These are phyloP conservation scores for Mycothermus thermophilus DNA, from an alignment of 495 filamentous ascomycete species.

Conservation along the genomic window DNA sequence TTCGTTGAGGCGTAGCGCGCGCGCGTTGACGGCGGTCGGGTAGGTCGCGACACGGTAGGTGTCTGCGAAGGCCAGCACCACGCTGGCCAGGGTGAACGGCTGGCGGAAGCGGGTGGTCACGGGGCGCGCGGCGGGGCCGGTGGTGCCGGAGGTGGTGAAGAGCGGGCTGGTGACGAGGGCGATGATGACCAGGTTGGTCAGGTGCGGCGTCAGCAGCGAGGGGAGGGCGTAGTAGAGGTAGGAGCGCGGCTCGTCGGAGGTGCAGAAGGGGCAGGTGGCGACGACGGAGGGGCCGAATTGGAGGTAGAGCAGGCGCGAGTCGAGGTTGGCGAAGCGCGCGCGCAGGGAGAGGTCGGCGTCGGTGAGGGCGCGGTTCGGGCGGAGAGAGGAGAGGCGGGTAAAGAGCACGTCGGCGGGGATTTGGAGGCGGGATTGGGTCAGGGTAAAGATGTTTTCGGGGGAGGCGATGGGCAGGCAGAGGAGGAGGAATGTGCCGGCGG, in stretches of 20 bases:
- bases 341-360: constrained; percentile 48
- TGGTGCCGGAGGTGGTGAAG: constrained; percentile 26
- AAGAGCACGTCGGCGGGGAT: constrained; percentile 79
- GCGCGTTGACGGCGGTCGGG: constrained; percentile 45
- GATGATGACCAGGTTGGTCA: constrained; percentile 56
- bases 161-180: constrained; percentile 48
- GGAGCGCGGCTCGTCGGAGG: constrained; percentile 49
- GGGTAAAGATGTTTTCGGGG: constrained; percentile 67
- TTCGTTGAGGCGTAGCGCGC: constrained; percentile 41
- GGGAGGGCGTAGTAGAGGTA: constrained; percentile 79
- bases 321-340: constrained; percentile 50
- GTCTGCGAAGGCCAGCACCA: constrained; percentile 49
- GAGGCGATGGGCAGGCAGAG: constrained; percentile 52
- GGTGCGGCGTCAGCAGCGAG: constrained; percentile 55
- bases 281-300: constrained; percentile 63
- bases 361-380: constrained; percentile 42
- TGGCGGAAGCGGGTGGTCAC: constrained; percentile 56
- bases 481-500: constrained; percentile 42
- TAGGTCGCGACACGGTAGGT: constrained; percentile 44
- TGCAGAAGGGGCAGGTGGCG: constrained; percentile 67
- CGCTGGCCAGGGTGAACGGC: constrained; percentile 47
- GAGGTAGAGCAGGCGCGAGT: constrained; percentile 67
- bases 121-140: constrained; percentile 16
- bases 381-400: constrained; percentile 52
- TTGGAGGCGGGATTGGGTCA: constrained; percentile 68